Evolutionary conservation across 768 basidiomycete species (phyloP), one percentile per base, ranked within the genome.

Genomic region (Suillus weaverae): DNA sequence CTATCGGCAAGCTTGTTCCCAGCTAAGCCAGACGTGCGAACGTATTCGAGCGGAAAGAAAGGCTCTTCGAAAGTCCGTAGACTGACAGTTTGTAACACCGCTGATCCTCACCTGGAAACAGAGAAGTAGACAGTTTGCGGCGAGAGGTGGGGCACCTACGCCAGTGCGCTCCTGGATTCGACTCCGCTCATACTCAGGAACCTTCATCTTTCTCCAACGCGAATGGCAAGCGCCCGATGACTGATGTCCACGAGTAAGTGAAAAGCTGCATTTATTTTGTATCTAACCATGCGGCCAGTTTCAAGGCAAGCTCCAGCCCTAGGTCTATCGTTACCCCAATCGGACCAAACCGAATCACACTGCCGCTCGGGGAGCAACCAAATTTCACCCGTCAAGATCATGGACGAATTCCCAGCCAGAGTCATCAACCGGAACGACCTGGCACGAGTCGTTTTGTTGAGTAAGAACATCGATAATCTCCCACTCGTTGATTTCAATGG

Each of bases 151-250:
- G 81, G 43, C 81, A 84, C 48, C 77, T 83, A 36, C 84, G 79
- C n/a, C 71, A 70, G 59, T 69, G 68, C 46, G 18, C 39, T 41
- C 63, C 71, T 33, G 77, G 76, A 55, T 73, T 78, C 38, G 54
- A 72, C 20, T 64, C 68, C 5, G 69, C 71, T 44, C 66, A 74
- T 44, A 59, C 68, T 16, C 68, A 68, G 62, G 75, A 76, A 38
- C 76, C 81, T 5, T 81, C 83, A 5, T 74, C 78, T 8, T 66
- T 70, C 59, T 43, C 73, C 11, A 91, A 91, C 68, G 69, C 71
- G 13, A 90, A 90, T 67, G 86, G 88, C 55, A 94, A 93, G 70
- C 86, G 92, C 20, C 80, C 78, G 62, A 86, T 87, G 80, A 69
- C 72, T 20, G 81, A 83, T 48, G 67, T 70, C 53, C 78, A 77